Percentiles rank a stretch among this genome's conserved stretches.
These are phyloP conservation scores for Chalciporus piperatoides DNA, from an alignment of 1,284 basidiomycete genomes.

Conservation along the genomic window DNA sequence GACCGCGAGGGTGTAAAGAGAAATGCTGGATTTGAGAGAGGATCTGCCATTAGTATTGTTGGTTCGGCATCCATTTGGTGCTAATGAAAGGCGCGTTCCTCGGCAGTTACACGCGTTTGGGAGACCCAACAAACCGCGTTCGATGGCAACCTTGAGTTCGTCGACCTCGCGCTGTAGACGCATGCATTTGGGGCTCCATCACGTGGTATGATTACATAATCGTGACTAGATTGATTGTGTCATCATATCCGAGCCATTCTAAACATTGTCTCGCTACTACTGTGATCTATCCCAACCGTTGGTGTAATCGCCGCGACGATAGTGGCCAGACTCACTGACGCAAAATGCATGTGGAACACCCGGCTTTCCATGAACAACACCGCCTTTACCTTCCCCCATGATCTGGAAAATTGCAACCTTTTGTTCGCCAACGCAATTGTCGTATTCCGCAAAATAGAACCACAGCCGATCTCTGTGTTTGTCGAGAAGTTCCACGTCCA, in stretches of 20 bases:
- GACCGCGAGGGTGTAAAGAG: constrained; percentile 18
- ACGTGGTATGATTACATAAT: constrained; percentile 8
- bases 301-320: not conserved
- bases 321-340: constrained; percentile 44
- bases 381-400: constrained; percentile 35
- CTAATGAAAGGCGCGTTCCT: constrained; percentile 6
- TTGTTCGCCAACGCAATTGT: constrained; percentile 59
- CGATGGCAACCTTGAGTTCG: too few relatives aligned
- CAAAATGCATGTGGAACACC: constrained; percentile 63
- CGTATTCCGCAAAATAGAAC: constrained; percentile 52
- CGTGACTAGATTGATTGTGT: not conserved
- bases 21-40: constrained; percentile 13
- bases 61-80: not conserved
- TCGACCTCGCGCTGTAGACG: not conserved
- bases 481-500: constrained; percentile 43
- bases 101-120: not conserved
- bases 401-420: constrained; percentile 38
- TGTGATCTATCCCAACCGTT: constrained; percentile 43
- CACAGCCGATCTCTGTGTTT: constrained; percentile 40
- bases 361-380: constrained; percentile 40
- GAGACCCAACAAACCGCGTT: constrained; percentile 4
- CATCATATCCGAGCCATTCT: too few relatives aligned
- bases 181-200: not conserved
- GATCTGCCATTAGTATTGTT: constrained; percentile 21
- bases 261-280: constrained; percentile 48